Evolutionary conservation across 208 protist genomes (phyloP), one percentile per base, ranked within the genome.

Genomic region (Trypanosoma congolense): DNA sequence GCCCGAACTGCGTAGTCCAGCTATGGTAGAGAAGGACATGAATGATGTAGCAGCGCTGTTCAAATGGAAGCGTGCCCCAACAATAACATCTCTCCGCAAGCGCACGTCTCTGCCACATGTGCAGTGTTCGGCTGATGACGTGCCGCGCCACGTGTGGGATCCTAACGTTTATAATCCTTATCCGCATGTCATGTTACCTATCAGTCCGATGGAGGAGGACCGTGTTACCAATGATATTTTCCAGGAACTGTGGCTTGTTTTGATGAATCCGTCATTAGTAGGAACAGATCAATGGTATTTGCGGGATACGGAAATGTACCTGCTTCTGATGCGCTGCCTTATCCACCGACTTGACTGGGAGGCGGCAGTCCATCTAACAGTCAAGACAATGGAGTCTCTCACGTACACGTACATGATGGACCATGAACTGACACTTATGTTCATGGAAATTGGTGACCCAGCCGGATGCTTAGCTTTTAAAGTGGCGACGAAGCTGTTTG

Each of bases 281-380:
- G 76, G 80, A 52, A 61, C 68, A 21, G 75, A 85, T 24, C 68
- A 74, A 49, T 94, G 87, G 83, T 94, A 87, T 47, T 45, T 92
- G 61, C 78, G 76, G 33, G 83, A 94, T 63, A 70, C 87, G 1
- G 83, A 90, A 26, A 90, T 92, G 80, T 91, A 80, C 56, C 43
- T 94, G 29, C 49, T 77, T 22, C 81, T 94, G 25, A 42, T 88
- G 52, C 77, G 81, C 42, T 87, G 80, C 53, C 70, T 92, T 12
- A 69, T 94, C 55, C 77, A 94, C 54, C 75, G 87, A 10, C 70
- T 94, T 33, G 83, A 92, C 42, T 94, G 87, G 83, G 87, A 92
- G 60, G 81, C 80, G 0, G 87, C 87, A 22, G 83, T 70, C 43
- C 75, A 90, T 48, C 60, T 94, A 16, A 94, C 83, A 5, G 65